Evolutionary conservation across 163 green algal genomes (phyloP).

Genomic region (Volvox carteri): DNA sequence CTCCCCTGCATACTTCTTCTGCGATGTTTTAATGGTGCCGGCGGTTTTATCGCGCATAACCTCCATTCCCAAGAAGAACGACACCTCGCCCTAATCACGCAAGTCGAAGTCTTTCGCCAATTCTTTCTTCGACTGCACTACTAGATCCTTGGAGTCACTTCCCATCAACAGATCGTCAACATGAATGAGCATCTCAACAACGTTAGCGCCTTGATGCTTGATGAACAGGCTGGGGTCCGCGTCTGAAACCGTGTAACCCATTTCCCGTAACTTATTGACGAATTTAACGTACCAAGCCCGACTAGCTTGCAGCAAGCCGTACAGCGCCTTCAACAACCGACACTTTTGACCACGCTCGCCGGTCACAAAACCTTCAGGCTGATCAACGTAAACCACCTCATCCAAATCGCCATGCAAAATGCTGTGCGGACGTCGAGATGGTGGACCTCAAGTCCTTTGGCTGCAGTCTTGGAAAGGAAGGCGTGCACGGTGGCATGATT

Average conservation of each 20-base stretch:
- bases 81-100: neutral
- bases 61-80: neutral
- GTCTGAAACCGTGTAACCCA: neutral
- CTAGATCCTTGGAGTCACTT: neutral
- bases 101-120: neutral
- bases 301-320: neutral
- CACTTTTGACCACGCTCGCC: neutral
- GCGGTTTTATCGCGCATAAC: neutral
- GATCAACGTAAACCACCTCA: neutral
- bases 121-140: neutral
- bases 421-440: neutral
- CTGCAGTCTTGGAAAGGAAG: neutral
- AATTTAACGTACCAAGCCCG: neutral
- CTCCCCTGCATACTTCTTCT: neutral
- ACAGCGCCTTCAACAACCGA: neutral
- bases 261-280: too few species aligned
- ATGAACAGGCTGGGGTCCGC: neutral
- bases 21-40: too few species aligned
- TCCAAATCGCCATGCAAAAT: constrained; percentile 14
- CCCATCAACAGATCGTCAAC: neutral
- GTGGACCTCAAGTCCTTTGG: neutral
- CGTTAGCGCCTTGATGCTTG: neutral
- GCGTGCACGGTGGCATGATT: neutral
- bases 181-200: neutral
- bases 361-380: neutral